Evolutionary conservation across 2,329 filamentous ascomycete genomes (phyloP), one percentile per base, ranked within the genome.

Genomic region (Acephala macrosclerotiorum): DNA sequence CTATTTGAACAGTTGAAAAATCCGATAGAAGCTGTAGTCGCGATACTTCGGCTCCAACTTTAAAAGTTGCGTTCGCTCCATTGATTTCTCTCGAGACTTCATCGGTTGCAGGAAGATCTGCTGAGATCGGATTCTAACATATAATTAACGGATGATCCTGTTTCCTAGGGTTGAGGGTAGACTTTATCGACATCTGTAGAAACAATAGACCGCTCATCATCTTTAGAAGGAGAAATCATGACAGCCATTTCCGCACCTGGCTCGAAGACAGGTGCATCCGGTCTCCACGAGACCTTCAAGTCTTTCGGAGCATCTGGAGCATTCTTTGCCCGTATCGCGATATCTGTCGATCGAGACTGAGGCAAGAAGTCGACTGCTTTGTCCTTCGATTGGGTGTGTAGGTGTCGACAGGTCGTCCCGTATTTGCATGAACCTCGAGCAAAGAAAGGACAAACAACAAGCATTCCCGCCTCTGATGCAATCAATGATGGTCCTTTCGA

Each of bases 1-100:
- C 14, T 12, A 70, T 63, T 33, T 68, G 64, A 14, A 68, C 61
- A 9, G 49, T 47, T 1, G 68, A 68, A 29, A 61, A 61, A 18
- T 68, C 66, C 2, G 60, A 66, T 11, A 47, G 26, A 12, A 68
- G 66, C 33, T 63, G 60, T 40, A 68, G 42, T 9, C 35, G 22
- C 33, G 49, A 36, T 47, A 68, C 60, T 36, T 64, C 36, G 16
- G 49, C 60, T 7, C 66, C 57, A 16, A 18, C 60, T 33, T 33
- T 38, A 53, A 68, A 68, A 25, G 59, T 58, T 12, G 63, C 63
- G 16, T 4, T 53, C 2, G 66, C 63, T 9, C 38, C 60, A 18
- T 63, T 42, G 26, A 65, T 40, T 14, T 42, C 33, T 58, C 59
- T 26, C 3, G 56, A 33, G 1, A 25, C n/a, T 36, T 36, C 29